Percentiles rank a stretch among this genome's conserved stretches.
phyloP scores from a whole-genome alignment of 2,329 filamentous ascomycete genomes.

The Scolecobasidium constrictum region DNA sequence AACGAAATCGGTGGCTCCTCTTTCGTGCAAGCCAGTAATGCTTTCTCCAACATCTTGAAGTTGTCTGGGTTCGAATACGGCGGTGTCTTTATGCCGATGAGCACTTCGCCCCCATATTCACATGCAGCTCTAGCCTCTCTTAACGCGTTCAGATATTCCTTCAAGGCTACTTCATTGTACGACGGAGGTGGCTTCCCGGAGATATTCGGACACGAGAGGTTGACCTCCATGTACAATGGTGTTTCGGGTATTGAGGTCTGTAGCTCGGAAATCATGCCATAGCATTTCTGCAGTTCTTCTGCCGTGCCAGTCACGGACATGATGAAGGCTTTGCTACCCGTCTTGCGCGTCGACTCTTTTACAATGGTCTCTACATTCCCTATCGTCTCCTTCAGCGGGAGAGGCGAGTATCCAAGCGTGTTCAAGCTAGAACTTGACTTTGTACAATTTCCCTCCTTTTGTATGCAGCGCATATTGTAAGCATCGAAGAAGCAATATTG shows the following conservation, averaged over 20 bases:
- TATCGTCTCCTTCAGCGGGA: constrained; percentile 49
- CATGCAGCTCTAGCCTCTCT: constrained; percentile 14
- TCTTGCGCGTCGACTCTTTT: constrained; percentile 34
- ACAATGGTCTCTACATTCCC: constrained; percentile 40
- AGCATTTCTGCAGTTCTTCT: constrained; percentile 46
- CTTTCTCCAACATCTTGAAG: constrained; percentile 45
- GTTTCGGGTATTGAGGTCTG: constrained; percentile 24
- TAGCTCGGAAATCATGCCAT: constrained; percentile 34
- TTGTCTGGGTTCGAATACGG: constrained; percentile 64
- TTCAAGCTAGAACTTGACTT: constrained; percentile 40
- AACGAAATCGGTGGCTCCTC: constrained; percentile 35
- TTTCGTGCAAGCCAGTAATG: constrained; percentile 30
- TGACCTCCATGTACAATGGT: constrained; percentile 60
- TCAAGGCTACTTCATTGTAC: constrained; percentile 45
- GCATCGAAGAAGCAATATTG: constrained; percentile 57
- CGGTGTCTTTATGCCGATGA: constrained; percentile 60
- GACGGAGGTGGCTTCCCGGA: constrained; percentile 57
- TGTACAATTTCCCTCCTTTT: not conserved
- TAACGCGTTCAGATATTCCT: constrained; percentile 44
- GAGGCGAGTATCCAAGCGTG: constrained; percentile 63
- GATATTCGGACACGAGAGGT: constrained; percentile 72
- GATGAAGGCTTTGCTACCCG: constrained; percentile 39
- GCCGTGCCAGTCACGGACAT: constrained; percentile 59
- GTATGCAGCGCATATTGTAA: not conserved
- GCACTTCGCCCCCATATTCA: constrained; percentile 19